Conservation (phyloP, 352 stramenopile species). For the Phytophthora cryptogea region DNA sequence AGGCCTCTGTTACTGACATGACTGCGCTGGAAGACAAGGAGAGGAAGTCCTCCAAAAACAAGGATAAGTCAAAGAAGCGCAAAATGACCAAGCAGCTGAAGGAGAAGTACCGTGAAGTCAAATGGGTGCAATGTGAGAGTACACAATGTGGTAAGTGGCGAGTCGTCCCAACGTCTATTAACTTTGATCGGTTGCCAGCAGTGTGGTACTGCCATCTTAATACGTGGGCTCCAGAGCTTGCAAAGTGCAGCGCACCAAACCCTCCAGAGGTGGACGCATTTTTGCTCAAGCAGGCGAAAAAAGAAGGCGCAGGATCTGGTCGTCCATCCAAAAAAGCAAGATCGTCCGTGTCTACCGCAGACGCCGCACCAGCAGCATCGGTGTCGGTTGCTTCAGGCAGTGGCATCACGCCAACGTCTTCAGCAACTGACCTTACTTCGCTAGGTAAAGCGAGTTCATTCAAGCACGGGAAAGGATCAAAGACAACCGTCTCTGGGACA, state of each 20-base stretch:
- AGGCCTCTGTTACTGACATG: slow-evolving; percentile 25
- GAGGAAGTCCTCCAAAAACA: slow-evolving; percentile 47
- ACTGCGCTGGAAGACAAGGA: slow-evolving; percentile 30
- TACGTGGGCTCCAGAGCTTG: slow-evolving; percentile 75
- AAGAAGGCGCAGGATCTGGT: slow-evolving; percentile 26
- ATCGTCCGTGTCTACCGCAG: slow-evolving; percentile 14
- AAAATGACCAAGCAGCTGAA: slow-evolving; percentile 78
- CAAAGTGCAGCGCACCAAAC: slow-evolving; percentile 71
- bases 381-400: slow-evolving; percentile 7
- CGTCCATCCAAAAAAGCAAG: slow-evolving; percentile 64
- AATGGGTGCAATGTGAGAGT: slow-evolving; percentile 96
- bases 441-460: slow-evolving; percentile 16
- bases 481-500: slow-evolving; percentile 17
- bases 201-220: slow-evolving; percentile 89
- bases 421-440: slow-evolving; percentile 15
- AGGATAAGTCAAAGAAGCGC: slow-evolving; percentile 78
- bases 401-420: slow-evolving; percentile 24
- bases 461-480: slow-evolving; percentile 37
- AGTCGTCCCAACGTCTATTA: slow-evolving; percentile 90
- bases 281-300: slow-evolving; percentile 69
- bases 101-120: slow-evolving; percentile 84
- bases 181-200: slow-evolving; percentile 89
- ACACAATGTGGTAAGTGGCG: slow-evolving; percentile 95
- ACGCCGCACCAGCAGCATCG: slow-evolving; percentile 19
- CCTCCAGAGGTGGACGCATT: slow-evolving; percentile 75